These are phyloP conservation scores for Coleophoma cylindrospora DNA, from an alignment of 2,329 filamentous ascomycete species.

Conservation along the genomic window DNA sequence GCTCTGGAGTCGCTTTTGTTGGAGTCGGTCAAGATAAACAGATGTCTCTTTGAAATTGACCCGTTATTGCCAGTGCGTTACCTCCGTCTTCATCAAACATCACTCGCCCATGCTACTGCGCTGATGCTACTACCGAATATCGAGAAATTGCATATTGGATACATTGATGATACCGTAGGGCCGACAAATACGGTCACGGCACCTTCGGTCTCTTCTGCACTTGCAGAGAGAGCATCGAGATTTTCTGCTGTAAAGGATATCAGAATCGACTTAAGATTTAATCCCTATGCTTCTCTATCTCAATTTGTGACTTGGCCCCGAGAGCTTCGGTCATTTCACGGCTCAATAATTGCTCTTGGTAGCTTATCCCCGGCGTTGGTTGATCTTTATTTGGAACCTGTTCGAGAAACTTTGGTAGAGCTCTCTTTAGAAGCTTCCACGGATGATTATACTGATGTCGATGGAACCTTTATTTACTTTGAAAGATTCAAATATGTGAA, in stretches of 20 bases:
- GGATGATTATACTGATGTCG: too few relatives aligned
- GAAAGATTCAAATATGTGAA: too few relatives aligned
- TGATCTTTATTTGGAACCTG: too few relatives aligned
- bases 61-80: too few relatives aligned
- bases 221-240: neutral
- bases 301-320: neutral
- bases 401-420: too few relatives aligned
- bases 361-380: neutral
- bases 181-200: neutral
- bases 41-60: too few relatives aligned
- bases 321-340: neutral
- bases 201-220: neutral
- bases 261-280: neutral
- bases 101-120: too few relatives aligned
- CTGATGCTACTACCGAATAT: slow-evolving; percentile 1
- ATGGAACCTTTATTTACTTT: too few relatives aligned
- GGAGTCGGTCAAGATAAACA: too few relatives aligned
- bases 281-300: neutral
- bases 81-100: too few relatives aligned
- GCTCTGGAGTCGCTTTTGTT: too few relatives aligned
- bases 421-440: too few relatives aligned
- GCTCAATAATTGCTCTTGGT: neutral
- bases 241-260: neutral
- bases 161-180: neutral
- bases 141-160: slow-evolving; percentile 1